phyloP scores from a whole-genome alignment of 78 protist species.

The Dictyostelium citrinum region DNA sequence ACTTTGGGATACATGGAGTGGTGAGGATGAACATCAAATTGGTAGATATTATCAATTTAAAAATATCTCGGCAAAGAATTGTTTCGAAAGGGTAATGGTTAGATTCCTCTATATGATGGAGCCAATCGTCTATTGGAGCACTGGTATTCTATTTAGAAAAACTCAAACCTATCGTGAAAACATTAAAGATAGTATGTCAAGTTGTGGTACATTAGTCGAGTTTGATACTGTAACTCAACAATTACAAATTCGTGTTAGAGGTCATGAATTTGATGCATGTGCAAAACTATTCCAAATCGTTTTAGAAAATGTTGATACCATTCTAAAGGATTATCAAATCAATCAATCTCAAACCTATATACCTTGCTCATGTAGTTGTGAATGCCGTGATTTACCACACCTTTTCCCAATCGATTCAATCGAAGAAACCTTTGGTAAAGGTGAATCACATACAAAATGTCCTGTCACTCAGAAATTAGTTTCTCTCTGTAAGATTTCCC shows the following conservation, averaged over 20 bases:
- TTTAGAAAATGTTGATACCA: constrained; percentile 62
- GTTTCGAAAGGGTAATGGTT: constrained; percentile 56
- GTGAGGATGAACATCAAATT: constrained; percentile 56
- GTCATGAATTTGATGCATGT: constrained; percentile 62
- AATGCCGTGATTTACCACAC: constrained; percentile 28
- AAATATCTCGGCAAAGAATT: constrained; percentile 30
- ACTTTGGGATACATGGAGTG: constrained; percentile 65
- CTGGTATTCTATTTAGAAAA: constrained; percentile 62
- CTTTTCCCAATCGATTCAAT: constrained; percentile 11
- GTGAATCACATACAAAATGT: constrained; percentile 35
- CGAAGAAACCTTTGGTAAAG: constrained; percentile 29
- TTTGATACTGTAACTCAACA: constrained; percentile 11
- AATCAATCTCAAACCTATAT: neutral
- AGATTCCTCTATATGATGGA: constrained; percentile 62
- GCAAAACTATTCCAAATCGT: constrained; percentile 52
- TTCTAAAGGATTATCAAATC: constrained; percentile 39
- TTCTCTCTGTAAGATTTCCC: constrained; percentile 29
- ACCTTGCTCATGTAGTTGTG: constrained; percentile 33
- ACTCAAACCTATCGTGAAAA: constrained; percentile 14
- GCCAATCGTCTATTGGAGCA: constrained; percentile 32
- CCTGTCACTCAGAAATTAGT: constrained; percentile 12
- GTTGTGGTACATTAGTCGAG: constrained; percentile 70
- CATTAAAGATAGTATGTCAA: constrained; percentile 30
- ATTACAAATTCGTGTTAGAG: constrained; percentile 53
- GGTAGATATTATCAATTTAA: constrained; percentile 54